Conservation (phyloP, 805 yeast genomes). For the Pichia phayaonensis region DNA sequence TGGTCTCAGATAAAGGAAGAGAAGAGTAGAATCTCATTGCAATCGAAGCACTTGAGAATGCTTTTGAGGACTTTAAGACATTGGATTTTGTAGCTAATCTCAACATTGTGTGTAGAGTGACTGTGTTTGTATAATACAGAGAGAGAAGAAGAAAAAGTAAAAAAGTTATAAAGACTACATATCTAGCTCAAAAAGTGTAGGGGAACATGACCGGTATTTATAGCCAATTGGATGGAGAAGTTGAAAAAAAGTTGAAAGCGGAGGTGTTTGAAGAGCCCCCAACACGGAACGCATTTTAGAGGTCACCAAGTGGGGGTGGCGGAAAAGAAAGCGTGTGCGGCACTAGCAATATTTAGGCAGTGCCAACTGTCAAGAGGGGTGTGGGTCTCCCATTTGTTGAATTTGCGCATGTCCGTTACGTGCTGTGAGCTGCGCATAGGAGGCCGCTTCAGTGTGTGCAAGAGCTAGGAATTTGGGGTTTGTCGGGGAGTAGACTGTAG, state of each 20-base stretch:
- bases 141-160: neutral
- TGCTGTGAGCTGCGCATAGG: too few species aligned
- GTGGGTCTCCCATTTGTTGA: neutral
- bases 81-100: slow-evolving; percentile 5
- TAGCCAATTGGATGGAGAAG: neutral
- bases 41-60: neutral
- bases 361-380: neutral
- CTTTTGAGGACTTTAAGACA: neutral
- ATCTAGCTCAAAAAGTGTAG: too few species aligned
- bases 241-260: neutral
- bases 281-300: neutral
- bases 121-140: neutral
- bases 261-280: neutral
- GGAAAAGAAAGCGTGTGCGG: neutral
- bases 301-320: neutral
- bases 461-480: too few species aligned
- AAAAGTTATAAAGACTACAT: neutral
- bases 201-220: neutral
- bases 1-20: slow-evolving; percentile 20
- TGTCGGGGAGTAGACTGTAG: too few species aligned
- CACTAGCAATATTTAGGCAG: neutral
- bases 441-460: too few species aligned
- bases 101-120: slow-evolving; percentile 1
- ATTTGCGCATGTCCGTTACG: neutral
- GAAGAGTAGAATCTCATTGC: slow-evolving; percentile 14